Evolutionary conservation across 176 grass and related monocot species (phyloP), one percentile per base, ranked within the genome.

Genomic region (Triticum urartu): DNA sequence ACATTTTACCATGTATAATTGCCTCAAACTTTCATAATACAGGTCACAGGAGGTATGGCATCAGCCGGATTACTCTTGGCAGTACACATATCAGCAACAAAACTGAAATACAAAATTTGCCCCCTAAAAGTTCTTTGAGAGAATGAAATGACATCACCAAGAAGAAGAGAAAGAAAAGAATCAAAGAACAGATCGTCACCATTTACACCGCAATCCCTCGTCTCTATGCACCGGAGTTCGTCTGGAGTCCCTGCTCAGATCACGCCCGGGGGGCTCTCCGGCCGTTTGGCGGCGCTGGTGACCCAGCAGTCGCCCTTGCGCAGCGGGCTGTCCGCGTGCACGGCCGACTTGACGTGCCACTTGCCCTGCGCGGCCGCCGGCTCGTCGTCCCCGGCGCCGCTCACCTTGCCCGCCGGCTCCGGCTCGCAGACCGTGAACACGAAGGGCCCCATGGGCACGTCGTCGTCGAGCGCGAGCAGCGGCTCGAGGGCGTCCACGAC

Each of bases 401-500:
- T 39, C 22, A 9, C 72, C 9, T 17, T 33, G 25, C 10, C 85
- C 71, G 30, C 6, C 32, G 12, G 5, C 65, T 82, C 64, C 43
- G 24, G 24, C 12, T 45, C 78, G 5, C 48, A 43, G 39, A 89
- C 93, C 1, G 88, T 92, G 79, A 86, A 98, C 11, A 98, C 96
- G 79, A 98, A 95, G 0, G 93, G 84, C 0, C 93, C 91, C 68
- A 86, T 78, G 60, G 93, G 91, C 81, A 91, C 79, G 67, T 95
- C 96, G 15, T 89, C 88, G 10, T 92, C 89, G 45, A 95, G 72
- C 15, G 83, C 86, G 61, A 98, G 89, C 61, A 98, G 81, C 32
- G 96, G 91, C 90, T 95, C 93, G 54, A 98, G 87, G 45, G 81
- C 84, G 26, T 92, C 88, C 0, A 98, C 96, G 56, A 98, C 93